These are phyloP conservation scores for Tetrastigma voinierianum DNA, from an alignment of 164 flowering plant genomes.

Conservation along the genomic window DNA sequence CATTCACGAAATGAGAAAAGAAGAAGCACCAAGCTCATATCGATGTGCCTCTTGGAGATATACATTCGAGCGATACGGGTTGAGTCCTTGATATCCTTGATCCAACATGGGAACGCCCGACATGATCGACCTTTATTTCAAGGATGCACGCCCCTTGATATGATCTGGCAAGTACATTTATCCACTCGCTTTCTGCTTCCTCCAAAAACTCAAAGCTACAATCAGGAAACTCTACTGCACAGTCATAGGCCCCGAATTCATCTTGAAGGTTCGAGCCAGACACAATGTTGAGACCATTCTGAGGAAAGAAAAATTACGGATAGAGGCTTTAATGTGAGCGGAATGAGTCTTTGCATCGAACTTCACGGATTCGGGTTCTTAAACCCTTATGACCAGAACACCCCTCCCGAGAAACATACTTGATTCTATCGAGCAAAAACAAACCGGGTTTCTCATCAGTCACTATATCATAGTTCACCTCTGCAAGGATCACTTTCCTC, in stretches of 20 bases:
- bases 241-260: constrained; percentile 57
- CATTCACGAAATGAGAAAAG: constrained; percentile 44
- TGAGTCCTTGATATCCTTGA: constrained; percentile 6
- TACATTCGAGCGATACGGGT: constrained; percentile 4
- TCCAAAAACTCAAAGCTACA: constrained; percentile 36
- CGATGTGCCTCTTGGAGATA: background rate
- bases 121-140: constrained; percentile 44
- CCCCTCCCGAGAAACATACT: constrained; percentile 55
- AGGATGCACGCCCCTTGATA: constrained; percentile 44
- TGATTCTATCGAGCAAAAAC: constrained; percentile 93
- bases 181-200: constrained; percentile 59
- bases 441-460: constrained; percentile 63
- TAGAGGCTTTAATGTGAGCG: constrained; percentile 44
- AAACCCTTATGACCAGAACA: constrained; percentile 49
- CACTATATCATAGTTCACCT: constrained; percentile 60
- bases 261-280: constrained; percentile 31
- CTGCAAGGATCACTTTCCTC: constrained; percentile 13
- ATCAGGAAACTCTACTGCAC: constrained; percentile 29
- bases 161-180: constrained; percentile 40
- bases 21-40: constrained; percentile 28
- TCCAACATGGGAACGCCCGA: constrained; percentile 8
- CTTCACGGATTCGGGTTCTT: constrained; percentile 36
- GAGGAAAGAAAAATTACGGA: constrained; percentile 75
- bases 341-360: constrained; percentile 53
- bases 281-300: constrained; percentile 41